Conservation (phyloP, 2,329 filamentous ascomycete genomes). For the Ceratocystis diversiconidia region DNA sequence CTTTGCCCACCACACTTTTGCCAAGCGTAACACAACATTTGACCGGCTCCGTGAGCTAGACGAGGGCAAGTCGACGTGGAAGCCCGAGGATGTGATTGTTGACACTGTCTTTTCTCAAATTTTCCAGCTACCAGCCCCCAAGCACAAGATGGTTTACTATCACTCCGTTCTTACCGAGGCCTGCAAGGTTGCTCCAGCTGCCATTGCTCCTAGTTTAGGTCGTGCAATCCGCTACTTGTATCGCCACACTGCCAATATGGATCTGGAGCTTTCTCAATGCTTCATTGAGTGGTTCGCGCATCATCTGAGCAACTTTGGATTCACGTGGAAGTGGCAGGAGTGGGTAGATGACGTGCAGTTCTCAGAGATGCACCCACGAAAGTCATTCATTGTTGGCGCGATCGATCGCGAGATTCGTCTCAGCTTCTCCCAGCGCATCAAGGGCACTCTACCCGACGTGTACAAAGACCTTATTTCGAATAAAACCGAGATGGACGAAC, state of each 20-base stretch:
- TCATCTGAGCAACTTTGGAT: slow-evolving; percentile 96
- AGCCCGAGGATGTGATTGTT: slow-evolving; percentile 93
- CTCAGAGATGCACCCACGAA: slow-evolving; percentile 66
- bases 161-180: slow-evolving; percentile 88
- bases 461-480: slow-evolving; percentile 71
- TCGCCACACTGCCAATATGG: slow-evolving; percentile 65
- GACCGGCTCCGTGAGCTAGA: slow-evolving; percentile 67
- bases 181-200: slow-evolving; percentile 88
- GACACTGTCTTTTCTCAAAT: slow-evolving; percentile 95
- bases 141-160: slow-evolving; percentile 94
- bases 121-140: slow-evolving; percentile 69
- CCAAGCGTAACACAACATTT: slow-evolving; percentile 84
- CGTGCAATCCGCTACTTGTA: slow-evolving; percentile 88
- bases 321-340: slow-evolving; percentile 98
- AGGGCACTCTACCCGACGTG: slow-evolving; percentile 73
- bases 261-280: slow-evolving; percentile 71
- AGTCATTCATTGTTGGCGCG: slow-evolving; percentile 81
- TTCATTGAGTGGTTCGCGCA: slow-evolving; percentile 98
- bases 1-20: slow-evolving; percentile 77
- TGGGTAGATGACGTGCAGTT: slow-evolving; percentile 80
- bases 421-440: slow-evolving; percentile 91
- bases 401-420: slow-evolving; percentile 94
- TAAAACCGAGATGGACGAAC: slow-evolving; percentile 88
- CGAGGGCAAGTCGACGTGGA: slow-evolving; percentile 64
- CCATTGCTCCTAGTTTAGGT: slow-evolving; percentile 88